Base-by-base conservation (phyloP, 768 basidiomycete genomes). In the Leccinum rimulosum region DNA sequence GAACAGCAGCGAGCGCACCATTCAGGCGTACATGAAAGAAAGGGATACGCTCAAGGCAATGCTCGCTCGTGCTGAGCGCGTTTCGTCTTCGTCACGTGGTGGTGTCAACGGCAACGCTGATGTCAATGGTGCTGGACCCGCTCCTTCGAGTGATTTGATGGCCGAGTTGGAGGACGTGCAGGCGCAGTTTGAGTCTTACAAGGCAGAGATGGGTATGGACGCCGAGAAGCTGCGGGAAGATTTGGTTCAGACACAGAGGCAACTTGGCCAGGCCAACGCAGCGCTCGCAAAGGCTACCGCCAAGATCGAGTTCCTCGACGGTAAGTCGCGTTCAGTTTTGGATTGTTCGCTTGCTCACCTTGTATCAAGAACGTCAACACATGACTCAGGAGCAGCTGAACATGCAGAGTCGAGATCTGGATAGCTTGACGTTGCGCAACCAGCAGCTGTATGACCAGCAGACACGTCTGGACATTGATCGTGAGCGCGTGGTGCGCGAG, bases 11-110 rank as follows among this genome's bases (percentile, higher is more conserved):
- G 87, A 89, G 35, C 74, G 75, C n/a, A 79, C 86, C 49, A 86
- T 92, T 45, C 87, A 91, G 66, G 86, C 89, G 9, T 91, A 89
- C 58, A 82, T 89, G 74, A 91, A 91, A 73, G 96, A 98, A 74
- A 78, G 93, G 6, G 97, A 97, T 64, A 84, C 92, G 49, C 81
- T 95, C 63, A 88, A 85, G 65, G 80, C 82, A 40, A 83, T 97
- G 81, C 78, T 95, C 15, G 78, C 79, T 17, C 76, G 90, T 53
- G 77, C 80, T 14, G 78, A 83, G 65, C 68, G 66, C 45, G 54
- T 50, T 52, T 60, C 53, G 30, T 64, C 48, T 54, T 62, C 53
- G 30, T 65, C 40, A 27, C 68, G 55, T 54, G 55, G 48, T 7
- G 43, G n/a, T 5, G 36, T 70, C 47, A 76, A 77, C 54, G 77